Evolutionary conservation across 768 basidiomycete genomes (phyloP).

Genomic region (Hericium alpestre): DNA sequence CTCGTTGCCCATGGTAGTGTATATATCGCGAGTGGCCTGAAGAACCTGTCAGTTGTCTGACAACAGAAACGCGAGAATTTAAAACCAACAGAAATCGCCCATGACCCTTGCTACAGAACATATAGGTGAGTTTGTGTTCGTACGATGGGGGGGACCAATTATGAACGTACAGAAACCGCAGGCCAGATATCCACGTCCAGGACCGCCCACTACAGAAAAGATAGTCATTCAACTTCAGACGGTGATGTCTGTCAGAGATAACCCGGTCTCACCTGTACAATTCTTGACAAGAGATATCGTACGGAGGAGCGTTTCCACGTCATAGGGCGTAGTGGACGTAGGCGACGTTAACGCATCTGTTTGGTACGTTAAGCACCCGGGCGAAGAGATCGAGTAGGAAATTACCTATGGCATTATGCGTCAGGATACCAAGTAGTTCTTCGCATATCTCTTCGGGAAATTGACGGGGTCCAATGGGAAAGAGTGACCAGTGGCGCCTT

Average conservation of each 20-base stretch:
- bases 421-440: too few species aligned
- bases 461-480: background rate
- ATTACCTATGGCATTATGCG: too few species aligned
- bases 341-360: too few species aligned
- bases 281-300: slow-evolving; percentile 6
- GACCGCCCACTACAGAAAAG: background rate
- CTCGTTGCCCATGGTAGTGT: slow-evolving; percentile 9
- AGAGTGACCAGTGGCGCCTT: background rate
- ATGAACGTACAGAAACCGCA: slow-evolving; percentile 4
- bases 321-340: too few species aligned
- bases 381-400: too few species aligned
- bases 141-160: background rate
- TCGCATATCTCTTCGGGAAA: background rate
- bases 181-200: background rate
- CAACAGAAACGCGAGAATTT: background rate
- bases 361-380: too few species aligned
- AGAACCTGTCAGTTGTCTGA: background rate
- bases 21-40: slow-evolving; percentile 10
- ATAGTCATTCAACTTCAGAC: background rate
- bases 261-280: background rate
- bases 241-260: background rate
- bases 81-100: slow-evolving; percentile 6
- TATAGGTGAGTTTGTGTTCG: background rate
- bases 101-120: slow-evolving; percentile 4
- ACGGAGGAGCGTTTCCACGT: too few species aligned